Conservation (phyloP, 441 rosid species). For the Daphne laureola region DNA sequence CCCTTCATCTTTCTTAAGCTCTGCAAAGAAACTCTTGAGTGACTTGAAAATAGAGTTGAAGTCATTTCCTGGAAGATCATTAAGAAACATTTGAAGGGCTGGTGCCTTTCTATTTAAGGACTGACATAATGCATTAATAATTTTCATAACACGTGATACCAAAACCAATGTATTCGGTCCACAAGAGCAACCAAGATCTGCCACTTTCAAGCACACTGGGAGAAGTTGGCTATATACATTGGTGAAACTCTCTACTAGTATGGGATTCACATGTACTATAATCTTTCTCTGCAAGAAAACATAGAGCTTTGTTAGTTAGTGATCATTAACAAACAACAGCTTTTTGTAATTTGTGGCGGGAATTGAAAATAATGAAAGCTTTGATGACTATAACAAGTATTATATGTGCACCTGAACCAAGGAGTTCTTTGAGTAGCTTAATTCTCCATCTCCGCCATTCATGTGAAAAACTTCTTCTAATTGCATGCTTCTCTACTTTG, state of each 20-base stretch:
- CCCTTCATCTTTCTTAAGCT: not conserved
- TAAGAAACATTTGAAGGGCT: slow-evolving; percentile 32
- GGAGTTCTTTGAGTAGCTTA: slow-evolving; percentile 37
- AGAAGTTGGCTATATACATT: not conserved
- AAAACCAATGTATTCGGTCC: slow-evolving; percentile 23
- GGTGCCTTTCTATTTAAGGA: slow-evolving; percentile 10
- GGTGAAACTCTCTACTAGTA: slow-evolving; percentile 8
- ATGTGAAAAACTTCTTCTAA: slow-evolving; percentile 14
- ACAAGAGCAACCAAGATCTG: slow-evolving; percentile 35
- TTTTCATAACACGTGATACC: slow-evolving; percentile 13
- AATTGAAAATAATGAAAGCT: not conserved
- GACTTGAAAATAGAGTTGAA: slow-evolving; percentile 40
- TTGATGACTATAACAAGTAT: too few species aligned
- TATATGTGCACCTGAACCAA: slow-evolving; percentile 28
- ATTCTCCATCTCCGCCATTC: slow-evolving; percentile 38
- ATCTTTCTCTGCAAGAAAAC: slow-evolving; percentile 7
- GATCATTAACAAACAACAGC: too few species aligned
- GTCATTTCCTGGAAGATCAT: slow-evolving; percentile 46
- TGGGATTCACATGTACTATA: slow-evolving; percentile 11
- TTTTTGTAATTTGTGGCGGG: too few species aligned
- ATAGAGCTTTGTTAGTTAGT: too few species aligned
- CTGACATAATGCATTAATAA: slow-evolving; percentile 11
- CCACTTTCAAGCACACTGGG: slow-evolving; percentile 4
- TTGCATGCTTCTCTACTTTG: slow-evolving; percentile 18
- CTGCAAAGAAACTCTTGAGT: slow-evolving; percentile 11